Evolutionary conservation across 1,139 yeast genomes (phyloP), one percentile per base, ranked within the genome.

Genomic region (Yamadazyma conglobata): DNA sequence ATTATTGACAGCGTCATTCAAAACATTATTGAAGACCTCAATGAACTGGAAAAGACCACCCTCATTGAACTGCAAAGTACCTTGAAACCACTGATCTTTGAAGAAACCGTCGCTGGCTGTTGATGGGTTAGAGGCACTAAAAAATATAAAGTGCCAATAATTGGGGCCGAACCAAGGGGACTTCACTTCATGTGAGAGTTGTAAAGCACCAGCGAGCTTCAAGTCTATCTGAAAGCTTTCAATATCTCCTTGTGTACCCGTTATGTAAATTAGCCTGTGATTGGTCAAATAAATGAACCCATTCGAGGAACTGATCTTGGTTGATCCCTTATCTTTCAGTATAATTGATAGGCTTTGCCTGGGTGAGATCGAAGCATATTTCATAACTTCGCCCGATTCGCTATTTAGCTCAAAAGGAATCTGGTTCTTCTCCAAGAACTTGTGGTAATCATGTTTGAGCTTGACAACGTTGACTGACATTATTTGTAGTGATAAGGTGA

Each of bases 111-210:
- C 76, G 28, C 70, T 60, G 5, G 61, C 56, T 3, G 50, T 45
- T 13, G 47, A 32, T 3, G 59, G 55, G 16, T 38, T 40, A 3
- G 51, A 37, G 3, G 58, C 48, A 33, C 67, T 58, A 31, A 49
- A 60, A 43, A 73, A 69, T 25, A 63, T 33, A 28, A 70, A 61
- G 40, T 62, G 60, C 68, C 73, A 71, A 44, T 61, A 68, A 43
- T 72, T 73, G 13, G 76, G 62, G 0, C 79, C 79, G 46, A 73
- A 69, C 77, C 77, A 72, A 1, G 78, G 78, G 12, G 73, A 59
- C 33, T 64, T 59, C 28, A 72, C 41, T 31, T 60, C 54, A 44
- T 68, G 70, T 0, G 66, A 52, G 21, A 59, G 50, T 30, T 53
- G 60, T 13, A 59, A 32, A 9, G 31, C 24, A 1, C 55, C 47